Evolutionary conservation across 805 yeast species (phyloP), one percentile per base, ranked within the genome.

Genomic region (Tetrapisispora pingtungensis): DNA sequence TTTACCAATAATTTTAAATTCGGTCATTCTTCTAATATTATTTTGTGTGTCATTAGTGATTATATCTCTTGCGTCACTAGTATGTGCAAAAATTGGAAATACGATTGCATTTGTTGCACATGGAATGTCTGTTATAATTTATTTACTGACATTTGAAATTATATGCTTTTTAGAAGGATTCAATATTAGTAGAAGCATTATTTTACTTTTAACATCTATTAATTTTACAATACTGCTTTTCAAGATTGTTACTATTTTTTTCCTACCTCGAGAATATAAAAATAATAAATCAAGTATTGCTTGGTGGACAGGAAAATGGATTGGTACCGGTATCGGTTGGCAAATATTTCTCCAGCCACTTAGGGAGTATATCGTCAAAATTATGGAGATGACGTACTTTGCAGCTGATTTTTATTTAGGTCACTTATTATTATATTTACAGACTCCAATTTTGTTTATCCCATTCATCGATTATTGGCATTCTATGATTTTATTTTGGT

Each of bases 291-390:
- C 84, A 0, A 84, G 81, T 53, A 58, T 74, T 32, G 81, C 89
- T 2, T 81, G 87, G 86, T 83, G 89, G 88, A 74, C 85, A 10
- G 88, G 89, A 0, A 75, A 71, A 45, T 83, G 90, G 90, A 55
- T 73, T 39, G 71, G 70, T 13, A 70, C 80, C 0, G 79, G 79
- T 0, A 66, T 81, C 37, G 86, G 88, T 0, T 76, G 81, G 77
- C 60, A 72, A 39, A 65, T 76, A 0, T 42, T 81, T 6, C 65
- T 80, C 2, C 88, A 81, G 49, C 88, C 88, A 1, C 47, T 72
- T 3, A 64, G 90, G 53, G 90, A 82, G 56, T 75, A 67, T 42
- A 45, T 75, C 19, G 80, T 85, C 46, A 83, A 83, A 53, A 62
- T 74, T 1, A 71, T 74, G 53, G 93, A 83, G 56, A 68, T 80